These are phyloP conservation scores for Xylaria acuta DNA, from an alignment of 495 filamentous ascomycete species.

Conservation along the genomic window DNA sequence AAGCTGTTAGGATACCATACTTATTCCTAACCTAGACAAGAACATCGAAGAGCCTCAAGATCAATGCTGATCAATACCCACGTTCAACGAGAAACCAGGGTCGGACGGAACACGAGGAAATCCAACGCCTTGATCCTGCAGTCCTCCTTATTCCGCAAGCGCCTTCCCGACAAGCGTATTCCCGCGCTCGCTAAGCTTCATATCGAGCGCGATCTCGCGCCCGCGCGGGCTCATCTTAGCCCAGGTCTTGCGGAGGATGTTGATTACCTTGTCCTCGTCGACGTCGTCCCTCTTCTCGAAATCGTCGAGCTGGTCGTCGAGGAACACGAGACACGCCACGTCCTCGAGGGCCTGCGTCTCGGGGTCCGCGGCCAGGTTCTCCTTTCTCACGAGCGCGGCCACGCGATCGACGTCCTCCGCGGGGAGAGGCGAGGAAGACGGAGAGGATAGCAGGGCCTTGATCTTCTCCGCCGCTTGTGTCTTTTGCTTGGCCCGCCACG, in stretches of 20 bases:
- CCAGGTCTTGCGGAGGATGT: conserved; percentile 82
- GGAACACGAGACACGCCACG: conserved; percentile 83
- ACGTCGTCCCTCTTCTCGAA: conserved; percentile 65
- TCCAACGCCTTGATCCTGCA: too few relatives aligned
- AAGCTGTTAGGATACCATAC: neutral
- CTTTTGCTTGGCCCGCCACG: conserved; percentile 76
- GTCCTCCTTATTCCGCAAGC: conserved; percentile 48
- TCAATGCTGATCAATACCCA: neutral
- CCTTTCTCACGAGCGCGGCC: conserved; percentile 68
- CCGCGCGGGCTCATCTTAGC: conserved; percentile 76
- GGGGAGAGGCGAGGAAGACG: conserved; percentile 54
- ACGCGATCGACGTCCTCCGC: conserved; percentile 56
- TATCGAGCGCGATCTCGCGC: conserved; percentile 68
- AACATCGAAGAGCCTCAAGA: neutral
- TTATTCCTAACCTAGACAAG: neutral
- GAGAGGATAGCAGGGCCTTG: conserved; percentile 57
- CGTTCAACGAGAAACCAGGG: neutral
- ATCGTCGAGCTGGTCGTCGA: conserved; percentile 81
- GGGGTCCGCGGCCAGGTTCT: conserved; percentile 64
- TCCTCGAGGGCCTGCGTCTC: conserved; percentile 80
- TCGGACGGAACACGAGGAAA: neutral
- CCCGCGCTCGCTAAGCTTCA: conserved; percentile 66
- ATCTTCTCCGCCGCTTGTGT: conserved; percentile 70
- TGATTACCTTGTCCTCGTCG: conserved; percentile 74
- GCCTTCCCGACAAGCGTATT: conserved; percentile 68